These are phyloP conservation scores for Aspergillus leporis DNA, from an alignment of 495 filamentous ascomycete genomes.

Conservation along the genomic window DNA sequence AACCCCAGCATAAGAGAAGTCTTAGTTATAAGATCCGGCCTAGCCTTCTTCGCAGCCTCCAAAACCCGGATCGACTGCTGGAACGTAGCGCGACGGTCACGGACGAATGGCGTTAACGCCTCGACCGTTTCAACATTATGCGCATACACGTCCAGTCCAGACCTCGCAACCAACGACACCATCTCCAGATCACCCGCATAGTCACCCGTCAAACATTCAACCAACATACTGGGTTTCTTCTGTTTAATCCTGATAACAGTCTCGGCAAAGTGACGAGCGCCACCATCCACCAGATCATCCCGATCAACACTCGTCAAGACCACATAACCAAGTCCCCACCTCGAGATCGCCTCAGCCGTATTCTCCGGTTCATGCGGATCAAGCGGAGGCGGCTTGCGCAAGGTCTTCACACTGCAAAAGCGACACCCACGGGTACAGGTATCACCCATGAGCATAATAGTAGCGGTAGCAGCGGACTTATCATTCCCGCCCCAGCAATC, in stretches of 20 bases:
- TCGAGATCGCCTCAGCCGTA: slow-evolving; percentile 85
- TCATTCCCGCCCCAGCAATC: slow-evolving; percentile 94
- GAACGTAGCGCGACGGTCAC: slow-evolving; percentile 89
- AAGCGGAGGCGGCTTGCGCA: slow-evolving; percentile 71
- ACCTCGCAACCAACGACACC: slow-evolving; percentile 77
- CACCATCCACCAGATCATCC: slow-evolving; percentile 87
- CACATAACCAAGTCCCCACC: slow-evolving; percentile 96
- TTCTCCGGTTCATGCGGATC: slow-evolving; percentile 97
- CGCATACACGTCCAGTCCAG: slow-evolving; percentile 93
- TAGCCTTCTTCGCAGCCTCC: slow-evolving; percentile 74
- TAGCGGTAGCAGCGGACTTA: slow-evolving; percentile 90
- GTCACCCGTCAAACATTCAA: slow-evolving; percentile 95
- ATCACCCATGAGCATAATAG: slow-evolving; percentile 99
- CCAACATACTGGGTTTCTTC: slow-evolving; percentile 80
- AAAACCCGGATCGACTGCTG: slow-evolving; percentile 81
- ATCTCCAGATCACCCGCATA: slow-evolving; percentile 80
- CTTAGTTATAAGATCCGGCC: slow-evolving; percentile 84
- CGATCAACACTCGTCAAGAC: slow-evolving; percentile 92
- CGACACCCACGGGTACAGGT: slow-evolving; percentile 96
- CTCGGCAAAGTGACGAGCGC: slow-evolving; percentile 88
- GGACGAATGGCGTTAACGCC: slow-evolving; percentile 80
- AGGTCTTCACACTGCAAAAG: slow-evolving; percentile 96
- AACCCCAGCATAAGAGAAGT: slow-evolving; percentile 96
- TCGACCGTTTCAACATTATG: slow-evolving; percentile 98
- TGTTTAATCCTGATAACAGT: slow-evolving; percentile 92